Base-by-base conservation (phyloP, 768 basidiomycete genomes). In the Trametes villosa region DNA sequence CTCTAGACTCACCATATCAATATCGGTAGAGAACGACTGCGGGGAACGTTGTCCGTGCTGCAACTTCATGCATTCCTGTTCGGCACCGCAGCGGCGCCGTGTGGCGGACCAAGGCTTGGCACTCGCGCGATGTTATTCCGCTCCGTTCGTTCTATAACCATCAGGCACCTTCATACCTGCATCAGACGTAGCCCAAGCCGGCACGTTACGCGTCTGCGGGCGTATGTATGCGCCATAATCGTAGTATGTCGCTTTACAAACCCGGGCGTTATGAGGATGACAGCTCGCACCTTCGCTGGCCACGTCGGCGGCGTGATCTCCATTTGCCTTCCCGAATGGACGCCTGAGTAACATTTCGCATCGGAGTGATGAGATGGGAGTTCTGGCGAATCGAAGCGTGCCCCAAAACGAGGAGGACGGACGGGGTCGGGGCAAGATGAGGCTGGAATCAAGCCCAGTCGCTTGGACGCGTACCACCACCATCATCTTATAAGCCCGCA, bases 401-500 rank as follows among this genome's bases (percentile, higher is more conserved):
- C 47, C 53, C 53, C 40, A 47, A 49, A 60, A 55, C 36, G 53
- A 49, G 53, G 45, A 31, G 42, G 33, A 49, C 48, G 46, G 46
- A 48, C 57, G 29, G 33, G 52, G 44, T 26, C 34, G 33, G 51
- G 45, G 41, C 33, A 29, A 26, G 44, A 36, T 29, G 59, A 40
- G 51, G 45, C 40, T 45, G 51, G 52, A 33, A 29, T 45, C 54
- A 30, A 48, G 61, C 56, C 33, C 41, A 47, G n/a, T n/a, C n/a
- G 17, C 30, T 63, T 44, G 44, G 24, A 18, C 57, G 46, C 52
- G 34, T 54, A 55, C 62, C 51, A 52, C 51, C 60, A 61, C 50
- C 62, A 58, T 13, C 42, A 58, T 13, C 42, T 45, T 57, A 60
- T 57, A 64, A 58, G 47, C 47, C 56, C 26, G 27, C 57, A 31